Percentiles rank a stretch among this genome's conserved stretches.
These are phyloP conservation scores for Myxozyma neotropica DNA, from an alignment of 805 yeast species.

Conservation along the genomic window DNA sequence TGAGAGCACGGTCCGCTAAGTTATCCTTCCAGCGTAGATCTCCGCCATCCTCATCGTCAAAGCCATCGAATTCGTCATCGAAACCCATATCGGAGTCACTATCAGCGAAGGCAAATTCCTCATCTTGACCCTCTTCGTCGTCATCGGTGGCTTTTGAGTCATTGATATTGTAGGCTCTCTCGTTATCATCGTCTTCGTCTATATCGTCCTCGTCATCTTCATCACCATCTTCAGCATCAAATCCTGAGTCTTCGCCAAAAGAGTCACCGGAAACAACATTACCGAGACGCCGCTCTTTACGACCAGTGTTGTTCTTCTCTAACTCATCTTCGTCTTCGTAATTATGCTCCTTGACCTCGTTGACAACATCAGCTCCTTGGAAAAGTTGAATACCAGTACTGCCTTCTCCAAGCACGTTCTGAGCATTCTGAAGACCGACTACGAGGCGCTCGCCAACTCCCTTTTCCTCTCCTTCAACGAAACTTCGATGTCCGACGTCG, in stretches of 20 bases:
- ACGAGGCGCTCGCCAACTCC: constrained; percentile 89
- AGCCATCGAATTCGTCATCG: constrained; percentile 48
- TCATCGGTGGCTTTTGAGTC: constrained; percentile 1
- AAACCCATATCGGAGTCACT: constrained; percentile 49
- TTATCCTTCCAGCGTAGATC: constrained; percentile 41
- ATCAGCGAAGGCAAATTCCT: constrained; percentile 52
- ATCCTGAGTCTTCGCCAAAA: constrained; percentile 35
- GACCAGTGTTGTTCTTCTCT: constrained; percentile 46
- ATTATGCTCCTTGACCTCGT: constrained; percentile 42
- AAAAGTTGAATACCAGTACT: constrained; percentile 76
- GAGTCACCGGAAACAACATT: constrained; percentile 13
- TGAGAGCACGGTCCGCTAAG: constrained; percentile 57
- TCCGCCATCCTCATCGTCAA: constrained; percentile 45
- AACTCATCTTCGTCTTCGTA: constrained; percentile 47
- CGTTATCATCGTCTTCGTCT: constrained; percentile 20
- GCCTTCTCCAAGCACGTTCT: constrained; percentile 59
- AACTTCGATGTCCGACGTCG: constrained; percentile 63
- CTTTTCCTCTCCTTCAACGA: constrained; percentile 57
- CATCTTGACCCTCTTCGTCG: constrained; percentile 47
- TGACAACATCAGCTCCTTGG: constrained; percentile 53
- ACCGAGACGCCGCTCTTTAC: constrained; percentile 36
- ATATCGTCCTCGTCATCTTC: constrained; percentile 32
- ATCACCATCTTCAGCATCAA: constrained; percentile 46
- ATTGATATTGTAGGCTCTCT: neutral
- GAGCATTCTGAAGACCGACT: constrained; percentile 74